Conservation (phyloP, 768 basidiomycete species). For the Panaeolus cyanescens region DNA sequence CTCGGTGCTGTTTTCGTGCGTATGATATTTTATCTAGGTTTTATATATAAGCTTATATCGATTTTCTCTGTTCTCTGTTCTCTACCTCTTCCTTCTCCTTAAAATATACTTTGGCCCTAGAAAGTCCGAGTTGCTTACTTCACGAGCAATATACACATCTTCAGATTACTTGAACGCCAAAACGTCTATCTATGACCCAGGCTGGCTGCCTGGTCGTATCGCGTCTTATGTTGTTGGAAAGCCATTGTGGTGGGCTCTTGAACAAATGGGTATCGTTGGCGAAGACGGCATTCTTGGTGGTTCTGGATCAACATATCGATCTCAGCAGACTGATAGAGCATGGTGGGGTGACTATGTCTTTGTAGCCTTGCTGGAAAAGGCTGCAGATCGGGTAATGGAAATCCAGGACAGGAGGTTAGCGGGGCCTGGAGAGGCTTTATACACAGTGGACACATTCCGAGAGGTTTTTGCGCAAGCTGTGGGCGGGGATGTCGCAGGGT, state of each 20-base stretch:
- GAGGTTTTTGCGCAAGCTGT: conserved; percentile 51
- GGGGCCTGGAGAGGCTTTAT: conserved; percentile 61
- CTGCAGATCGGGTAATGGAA: conserved; percentile 57
- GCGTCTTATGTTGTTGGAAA: conserved; percentile 72
- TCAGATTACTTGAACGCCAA: conserved; percentile 56
- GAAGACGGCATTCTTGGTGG: conserved; percentile 51
- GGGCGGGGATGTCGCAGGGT: conserved; percentile 22
- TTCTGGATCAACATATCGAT: conserved; percentile 11
- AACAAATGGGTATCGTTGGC: conserved; percentile 72
- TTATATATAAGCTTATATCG: background rate
- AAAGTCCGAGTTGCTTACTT: conserved; percentile 67
- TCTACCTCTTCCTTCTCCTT: conserved; percentile 28
- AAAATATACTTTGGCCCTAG: conserved; percentile 43
- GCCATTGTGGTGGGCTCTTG: conserved; percentile 87
- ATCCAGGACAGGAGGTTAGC: conserved; percentile 42
- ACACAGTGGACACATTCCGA: conserved; percentile 62
- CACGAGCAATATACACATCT: conserved; percentile 46
- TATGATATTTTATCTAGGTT: conserved; percentile 16
- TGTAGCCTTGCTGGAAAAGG: conserved; percentile 60
- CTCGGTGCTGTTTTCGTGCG: conserved; percentile 76
- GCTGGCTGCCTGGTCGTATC: conserved; percentile 70
- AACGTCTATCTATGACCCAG: conserved; percentile 66
- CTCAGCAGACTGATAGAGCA: conserved; percentile 39
- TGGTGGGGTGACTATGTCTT: conserved; percentile 78
- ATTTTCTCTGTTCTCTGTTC: background rate